phyloP scores from a whole-genome alignment of 148 eudicot genomes.

The Oxyria digyna region DNA sequence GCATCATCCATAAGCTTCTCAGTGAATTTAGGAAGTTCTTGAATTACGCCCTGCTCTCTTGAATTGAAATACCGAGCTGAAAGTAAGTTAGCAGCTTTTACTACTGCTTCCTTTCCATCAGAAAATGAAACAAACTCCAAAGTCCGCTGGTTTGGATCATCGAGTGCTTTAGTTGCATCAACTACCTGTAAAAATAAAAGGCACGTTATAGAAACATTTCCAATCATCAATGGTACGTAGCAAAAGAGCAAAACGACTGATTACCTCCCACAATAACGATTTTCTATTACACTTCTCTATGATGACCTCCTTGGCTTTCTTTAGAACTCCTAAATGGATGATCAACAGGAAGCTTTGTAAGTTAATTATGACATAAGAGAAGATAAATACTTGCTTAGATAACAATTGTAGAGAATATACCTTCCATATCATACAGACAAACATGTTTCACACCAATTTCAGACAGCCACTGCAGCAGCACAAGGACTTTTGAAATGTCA shows the following conservation, averaged over 20 bases:
- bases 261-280: constrained; percentile 36
- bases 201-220: background rate
- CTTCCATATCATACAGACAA: constrained; percentile 79
- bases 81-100: constrained; percentile 68
- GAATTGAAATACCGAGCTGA: constrained; percentile 25
- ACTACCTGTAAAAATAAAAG: constrained; percentile 31
- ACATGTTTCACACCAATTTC: constrained; percentile 62
- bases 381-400: background rate
- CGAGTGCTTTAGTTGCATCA: constrained; percentile 14
- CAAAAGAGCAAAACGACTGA: background rate
- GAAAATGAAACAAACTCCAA: constrained; percentile 55
- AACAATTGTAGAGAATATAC: constrained; percentile 18
- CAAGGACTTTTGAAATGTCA: constrained; percentile 38
- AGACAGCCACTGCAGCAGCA: constrained; percentile 58
- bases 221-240: too few relatives aligned
- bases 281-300: constrained; percentile 27
- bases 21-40: constrained; percentile 42
- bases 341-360: background rate
- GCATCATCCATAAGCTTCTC: constrained; percentile 64
- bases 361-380: background rate
- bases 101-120: constrained; percentile 76
- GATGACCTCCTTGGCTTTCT: constrained; percentile 54
- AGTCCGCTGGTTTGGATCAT: constrained; percentile 22
- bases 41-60: constrained; percentile 18
- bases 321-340: constrained; percentile 52